A percentile compares a stretch with the other conserved stretches of the same genome.
Conservation (phyloP, 2,329 filamentous ascomycete genomes). For the Xylariaceae sp. region DNA sequence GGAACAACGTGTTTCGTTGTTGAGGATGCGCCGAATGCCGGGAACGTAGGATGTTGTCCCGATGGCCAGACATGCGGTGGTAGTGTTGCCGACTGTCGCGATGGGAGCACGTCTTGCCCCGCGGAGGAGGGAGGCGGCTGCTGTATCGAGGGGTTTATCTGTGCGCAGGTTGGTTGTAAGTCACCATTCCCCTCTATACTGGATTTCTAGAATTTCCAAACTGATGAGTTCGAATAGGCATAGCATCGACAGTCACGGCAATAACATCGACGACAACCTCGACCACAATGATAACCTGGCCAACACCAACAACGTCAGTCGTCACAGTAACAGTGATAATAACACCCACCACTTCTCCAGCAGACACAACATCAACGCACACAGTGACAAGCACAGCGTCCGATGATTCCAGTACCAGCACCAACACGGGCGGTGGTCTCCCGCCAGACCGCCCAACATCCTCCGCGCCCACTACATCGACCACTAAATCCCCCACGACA, state of each 20-base stretch:
- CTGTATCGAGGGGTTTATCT: conserved; percentile 68
- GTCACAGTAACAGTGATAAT: conserved; percentile 23
- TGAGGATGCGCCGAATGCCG: conserved; percentile 53
- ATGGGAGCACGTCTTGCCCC: conserved; percentile 61
- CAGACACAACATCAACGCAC: conserved; percentile 2
- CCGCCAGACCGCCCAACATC: conserved; percentile 30
- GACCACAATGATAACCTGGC: conserved; percentile 31
- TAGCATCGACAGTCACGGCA: conserved; percentile 30
- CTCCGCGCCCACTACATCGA: conserved; percentile 25
- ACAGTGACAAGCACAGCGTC: conserved; percentile 29
- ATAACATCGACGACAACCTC: conserved; percentile 37
- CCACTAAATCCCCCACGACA: conserved; percentile 14
- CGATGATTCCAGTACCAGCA: conserved; percentile 32
- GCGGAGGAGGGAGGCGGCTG: conserved; percentile 67
- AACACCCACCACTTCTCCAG: conserved; percentile 6
- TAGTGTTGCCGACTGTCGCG: conserved; percentile 56
- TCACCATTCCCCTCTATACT: conserved; percentile 18
- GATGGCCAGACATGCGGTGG: conserved; percentile 60
- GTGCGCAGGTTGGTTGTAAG: conserved; percentile 67
- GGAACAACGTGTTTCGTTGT: conserved; percentile 64
- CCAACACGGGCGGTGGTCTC: conserved; percentile 37
- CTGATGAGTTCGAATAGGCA: conserved; percentile 25
- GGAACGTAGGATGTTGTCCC: conserved; percentile 73
- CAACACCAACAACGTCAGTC: conserved; percentile 35
- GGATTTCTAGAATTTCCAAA: neutral